Evolutionary conservation across 2,329 filamentous ascomycete genomes (phyloP).

Genomic region (Tolypocladium tundrense): DNA sequence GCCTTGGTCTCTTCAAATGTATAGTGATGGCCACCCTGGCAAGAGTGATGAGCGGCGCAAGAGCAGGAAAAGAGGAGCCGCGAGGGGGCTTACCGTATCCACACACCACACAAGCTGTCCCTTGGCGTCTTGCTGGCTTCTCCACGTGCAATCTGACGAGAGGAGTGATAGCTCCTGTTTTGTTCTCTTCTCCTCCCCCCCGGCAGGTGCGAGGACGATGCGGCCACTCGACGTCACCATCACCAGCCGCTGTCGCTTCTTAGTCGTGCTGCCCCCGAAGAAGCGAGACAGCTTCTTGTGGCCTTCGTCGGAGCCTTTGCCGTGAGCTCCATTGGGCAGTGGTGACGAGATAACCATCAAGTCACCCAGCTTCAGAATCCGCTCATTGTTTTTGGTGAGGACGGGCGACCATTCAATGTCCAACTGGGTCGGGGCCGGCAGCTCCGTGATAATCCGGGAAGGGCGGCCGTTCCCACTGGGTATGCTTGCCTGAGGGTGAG

Average conservation of each 20-base stretch:
- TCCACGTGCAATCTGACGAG: slow-evolving; percentile 65
- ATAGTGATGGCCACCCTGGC: slow-evolving; percentile 78
- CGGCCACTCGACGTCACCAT: slow-evolving; percentile 90
- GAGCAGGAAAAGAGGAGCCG: not conserved
- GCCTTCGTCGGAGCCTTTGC: slow-evolving; percentile 59
- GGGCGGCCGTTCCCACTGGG: slow-evolving; percentile 48
- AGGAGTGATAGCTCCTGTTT: slow-evolving; percentile 88
- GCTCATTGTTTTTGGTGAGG: slow-evolving; percentile 79
- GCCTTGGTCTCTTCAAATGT: slow-evolving; percentile 90
- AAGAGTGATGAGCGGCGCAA: slow-evolving; percentile 13
- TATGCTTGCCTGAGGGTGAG: slow-evolving; percentile 25
- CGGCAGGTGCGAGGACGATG: slow-evolving; percentile 80
- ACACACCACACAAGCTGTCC: slow-evolving; percentile 82
- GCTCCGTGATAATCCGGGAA: slow-evolving; percentile 79
- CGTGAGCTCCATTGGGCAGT: slow-evolving; percentile 61
- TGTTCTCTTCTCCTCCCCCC: slow-evolving; percentile 89
- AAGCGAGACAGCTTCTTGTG: slow-evolving; percentile 90
- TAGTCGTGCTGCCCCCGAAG: slow-evolving; percentile 82
- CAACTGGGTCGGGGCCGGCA: slow-evolving; percentile 90
- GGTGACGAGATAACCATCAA: slow-evolving; percentile 74
- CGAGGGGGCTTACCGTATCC: slow-evolving; percentile 65
- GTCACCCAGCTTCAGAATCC: slow-evolving; percentile 90
- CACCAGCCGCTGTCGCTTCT: slow-evolving; percentile 86
- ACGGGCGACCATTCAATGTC: slow-evolving; percentile 99
- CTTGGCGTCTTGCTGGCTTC: slow-evolving; percentile 73